A percentile compares a stretch with the other conserved stretches of the same genome.
phyloP scores from a whole-genome alignment of 208 protist species.

The Trypanosoma cruzi region DNA sequence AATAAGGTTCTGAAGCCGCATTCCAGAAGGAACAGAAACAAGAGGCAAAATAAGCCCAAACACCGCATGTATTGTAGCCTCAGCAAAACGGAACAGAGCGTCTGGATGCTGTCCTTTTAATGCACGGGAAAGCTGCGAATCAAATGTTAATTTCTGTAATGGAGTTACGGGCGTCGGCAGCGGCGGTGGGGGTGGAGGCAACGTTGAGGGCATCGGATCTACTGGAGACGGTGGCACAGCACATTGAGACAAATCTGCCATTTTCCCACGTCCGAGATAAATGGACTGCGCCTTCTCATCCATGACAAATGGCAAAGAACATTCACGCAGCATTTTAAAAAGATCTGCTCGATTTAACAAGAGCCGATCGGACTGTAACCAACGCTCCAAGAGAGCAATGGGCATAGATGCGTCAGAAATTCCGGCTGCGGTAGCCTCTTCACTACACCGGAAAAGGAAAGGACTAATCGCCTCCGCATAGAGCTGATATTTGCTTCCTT shows the following conservation, averaged over 20 bases:
- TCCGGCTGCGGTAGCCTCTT: not conserved
- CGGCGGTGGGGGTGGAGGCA: not conserved
- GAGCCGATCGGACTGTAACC: conserved; percentile 26
- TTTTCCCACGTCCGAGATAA: not conserved
- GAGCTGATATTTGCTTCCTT: not conserved
- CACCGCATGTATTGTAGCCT: conserved; percentile 30
- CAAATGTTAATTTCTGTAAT: conserved; percentile 16
- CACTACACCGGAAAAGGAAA: conserved; percentile 21
- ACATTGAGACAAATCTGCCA: not conserved
- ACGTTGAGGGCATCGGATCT: conserved; percentile 21
- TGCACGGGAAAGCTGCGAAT: conserved; percentile 22
- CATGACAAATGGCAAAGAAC: not conserved
- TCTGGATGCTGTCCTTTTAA: conserved; percentile 14
- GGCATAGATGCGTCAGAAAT: conserved; percentile 3
- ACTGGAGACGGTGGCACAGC: not conserved
- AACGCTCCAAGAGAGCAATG: conserved; percentile 18
- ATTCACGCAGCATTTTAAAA: conserved; percentile 9
- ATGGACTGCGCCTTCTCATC: conserved; percentile 5
- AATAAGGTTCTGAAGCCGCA: conserved; percentile 18
- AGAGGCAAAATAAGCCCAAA: conserved; percentile 33
- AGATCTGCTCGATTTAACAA: conserved; percentile 17
- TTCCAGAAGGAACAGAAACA: conserved; percentile 23
- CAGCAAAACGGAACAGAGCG: conserved; percentile 24
- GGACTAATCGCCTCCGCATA: conserved; percentile 27
- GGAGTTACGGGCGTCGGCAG: not conserved